Evolutionary conservation across 345 rosid genomes (phyloP).

Genomic region (Hibiscus mutabilis): DNA sequence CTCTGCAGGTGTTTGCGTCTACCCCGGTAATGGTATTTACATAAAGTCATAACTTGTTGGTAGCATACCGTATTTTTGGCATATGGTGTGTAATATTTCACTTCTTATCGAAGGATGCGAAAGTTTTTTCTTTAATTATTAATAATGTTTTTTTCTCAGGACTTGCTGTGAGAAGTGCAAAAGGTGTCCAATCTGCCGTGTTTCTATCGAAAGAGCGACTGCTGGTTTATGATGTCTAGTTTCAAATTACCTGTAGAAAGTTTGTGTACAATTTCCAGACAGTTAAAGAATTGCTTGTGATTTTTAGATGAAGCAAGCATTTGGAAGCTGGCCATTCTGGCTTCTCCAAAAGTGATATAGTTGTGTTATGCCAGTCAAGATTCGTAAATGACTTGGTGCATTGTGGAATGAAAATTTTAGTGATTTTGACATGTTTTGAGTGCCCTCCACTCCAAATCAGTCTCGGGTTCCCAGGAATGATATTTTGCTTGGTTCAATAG

Average conservation of each 20-base stretch:
- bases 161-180: slow-evolving; percentile 88
- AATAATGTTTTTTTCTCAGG: slow-evolving; percentile 26
- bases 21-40: neutral
- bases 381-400: slow-evolving; percentile 15
- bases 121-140: neutral
- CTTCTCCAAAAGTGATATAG: neutral
- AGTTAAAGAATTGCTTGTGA: slow-evolving; percentile 25
- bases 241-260: neutral
- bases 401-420: neutral
- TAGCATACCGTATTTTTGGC: too few species aligned
- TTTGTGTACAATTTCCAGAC: slow-evolving; percentile 8
- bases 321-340: slow-evolving; percentile 16
- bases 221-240: slow-evolving; percentile 61
- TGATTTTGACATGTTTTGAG: too few species aligned
- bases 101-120: neutral
- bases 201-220: slow-evolving; percentile 63
- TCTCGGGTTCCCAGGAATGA: too few species aligned
- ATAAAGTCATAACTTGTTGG: too few species aligned
- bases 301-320: slow-evolving; percentile 39
- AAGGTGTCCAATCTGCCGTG: slow-evolving; percentile 81
- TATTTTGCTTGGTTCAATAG: too few species aligned
- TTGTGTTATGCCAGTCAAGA: neutral
- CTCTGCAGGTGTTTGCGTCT: slow-evolving; percentile 58
- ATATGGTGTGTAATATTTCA: too few species aligned
- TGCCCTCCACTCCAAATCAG: too few species aligned